Evolutionary conservation across 305 asterid genomes (phyloP), one percentile per base, ranked within the genome.

Genomic region (Fraxinus platypoda): DNA sequence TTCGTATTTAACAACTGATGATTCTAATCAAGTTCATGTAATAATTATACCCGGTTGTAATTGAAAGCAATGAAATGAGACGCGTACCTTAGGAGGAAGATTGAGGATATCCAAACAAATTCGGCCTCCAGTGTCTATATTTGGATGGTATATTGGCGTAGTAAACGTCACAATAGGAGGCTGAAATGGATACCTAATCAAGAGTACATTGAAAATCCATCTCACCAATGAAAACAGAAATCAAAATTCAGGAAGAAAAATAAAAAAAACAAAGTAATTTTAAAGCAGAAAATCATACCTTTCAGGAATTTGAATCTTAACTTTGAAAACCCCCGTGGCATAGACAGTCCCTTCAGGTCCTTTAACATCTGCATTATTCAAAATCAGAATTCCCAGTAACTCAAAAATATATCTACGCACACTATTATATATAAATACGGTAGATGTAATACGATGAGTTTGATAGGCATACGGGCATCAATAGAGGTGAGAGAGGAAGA

Each of bases 21-120:
- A 33, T 3, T 66, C 1, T 28, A 74, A 33, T 59, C 37, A 72
- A 25, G 70, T n/a, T 68, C 57, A 52, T 43, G 78, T 41, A 38
- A 77, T 11, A 84, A 52, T 17, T 49, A 68, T 46, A 68, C 34
- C 59, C 26, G 3, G 74, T 52, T 35, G 30, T 30, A 62, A 41
- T 17, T n/a, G 15, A 43, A 70, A 52, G 8, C 21, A 77, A 49
- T 23, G 59, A n/a, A 31, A 57, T 15, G 12, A 64, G 52, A 52
- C 25, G 41, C 62, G 6, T 28, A 93, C 98, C 98, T 94, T 94
- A 6, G 98, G 98, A 78, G 98, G 98, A 80, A 94, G 97, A 87
- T 93, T 93, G 83, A 94, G 97, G 85, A 94, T 93, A 88, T 94
- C 97, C 90, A 94, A 86, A 88, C 98, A 94, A 90, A 94, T 94